Evolutionary conservation across 768 basidiomycete species (phyloP), one percentile per base, ranked within the genome.

Genomic region (Tulasnella sp.): DNA sequence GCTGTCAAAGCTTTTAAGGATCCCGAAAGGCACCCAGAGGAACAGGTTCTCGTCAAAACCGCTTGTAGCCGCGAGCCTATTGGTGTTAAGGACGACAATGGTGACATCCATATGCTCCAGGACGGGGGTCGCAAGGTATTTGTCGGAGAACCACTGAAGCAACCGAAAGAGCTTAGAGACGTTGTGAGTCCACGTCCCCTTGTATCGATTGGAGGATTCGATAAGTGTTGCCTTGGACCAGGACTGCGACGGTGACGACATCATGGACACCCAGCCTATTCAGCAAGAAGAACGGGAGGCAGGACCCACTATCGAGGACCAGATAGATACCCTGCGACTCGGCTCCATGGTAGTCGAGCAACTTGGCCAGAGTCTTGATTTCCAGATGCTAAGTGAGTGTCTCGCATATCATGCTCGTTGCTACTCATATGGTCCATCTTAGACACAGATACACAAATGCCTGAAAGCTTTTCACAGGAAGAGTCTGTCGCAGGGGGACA

Each of bases 281-380:
- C 19, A 48, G 21, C 21, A n/a, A 4, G 37, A 9, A 7, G 15
- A 11, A 6, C 6, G 17, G 41, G 41, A 9, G 41, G 41, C 17
- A n/a, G 17, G 17, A n/a, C 27, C 41, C 6, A 19, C 41, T 17
- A 19, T 43, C 17, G 27, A 9, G 2, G 17, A 15, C 6, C 36
- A 40, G 36, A 54, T 40, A 27, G 52, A 54, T n/a, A 54, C 52
- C 15, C 52, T 54, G 35, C 52, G 42, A 27, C 25, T 40, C 21
- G 52, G 34, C 15, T 36, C 39, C 25, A 15, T 12, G 19, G 17
- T 54, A 9, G 25, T 54, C 21, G 27, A 40, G 17, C 8, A 39
- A 23, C 36, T 54, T 40, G 35, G 27, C 6, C n/a, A 41, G 12
- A 25, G 17, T n/a, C 17, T 37, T n/a, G 52, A 54, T 29, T 21